These are phyloP conservation scores for Hemileccinum rubropunctum DNA, from an alignment of 768 basidiomycete genomes.

Conservation along the genomic window DNA sequence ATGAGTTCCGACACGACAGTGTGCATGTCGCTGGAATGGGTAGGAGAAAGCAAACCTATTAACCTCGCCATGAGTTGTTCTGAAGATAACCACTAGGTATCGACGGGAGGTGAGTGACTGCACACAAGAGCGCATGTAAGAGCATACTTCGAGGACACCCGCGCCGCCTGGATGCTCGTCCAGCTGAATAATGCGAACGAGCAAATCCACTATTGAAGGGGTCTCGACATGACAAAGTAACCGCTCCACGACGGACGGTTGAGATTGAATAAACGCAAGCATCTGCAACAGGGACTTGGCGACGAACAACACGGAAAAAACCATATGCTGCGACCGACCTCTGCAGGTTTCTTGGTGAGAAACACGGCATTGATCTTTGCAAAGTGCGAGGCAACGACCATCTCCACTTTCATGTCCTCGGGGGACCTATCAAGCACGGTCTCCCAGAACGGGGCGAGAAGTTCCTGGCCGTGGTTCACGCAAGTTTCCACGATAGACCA, in stretches of 20 bases:
- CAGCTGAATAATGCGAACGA: conserved; percentile 86
- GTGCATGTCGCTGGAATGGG: conserved; percentile 73
- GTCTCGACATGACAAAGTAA: conserved; percentile 84
- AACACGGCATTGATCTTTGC: conserved; percentile 91
- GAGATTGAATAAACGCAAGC: conserved; percentile 85
- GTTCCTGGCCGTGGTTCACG: conserved; percentile 62
- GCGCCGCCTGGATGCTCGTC: conserved; percentile 80
- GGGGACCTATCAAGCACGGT: conserved; percentile 73
- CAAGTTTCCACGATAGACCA: conserved; percentile 94
- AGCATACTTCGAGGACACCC: conserved; percentile 84
- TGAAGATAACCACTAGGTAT: conserved; percentile 78
- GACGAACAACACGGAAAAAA: conserved; percentile 17
- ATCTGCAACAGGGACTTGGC: conserved; percentile 53
- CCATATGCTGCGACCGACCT: conserved; percentile 51
- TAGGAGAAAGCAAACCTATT: conserved; percentile 78
- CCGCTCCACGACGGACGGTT: conserved; percentile 78
- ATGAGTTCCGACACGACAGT: conserved; percentile 86
- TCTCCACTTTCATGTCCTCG: conserved; percentile 84
- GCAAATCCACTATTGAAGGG: conserved; percentile 86
- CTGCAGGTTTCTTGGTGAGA: conserved; percentile 81
- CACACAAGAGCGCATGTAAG: conserved; percentile 29
- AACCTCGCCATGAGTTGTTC: conserved; percentile 81
- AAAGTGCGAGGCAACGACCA: conserved; percentile 89
- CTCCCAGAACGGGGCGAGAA: conserved; percentile 91
- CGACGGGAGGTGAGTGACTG: conserved; percentile 29